A percentile compares a stretch with the other conserved stretches of the same genome.
phyloP scores from a whole-genome alignment of 2,329 filamentous ascomycete genomes.

The Pseudogymnoascus sp. region DNA sequence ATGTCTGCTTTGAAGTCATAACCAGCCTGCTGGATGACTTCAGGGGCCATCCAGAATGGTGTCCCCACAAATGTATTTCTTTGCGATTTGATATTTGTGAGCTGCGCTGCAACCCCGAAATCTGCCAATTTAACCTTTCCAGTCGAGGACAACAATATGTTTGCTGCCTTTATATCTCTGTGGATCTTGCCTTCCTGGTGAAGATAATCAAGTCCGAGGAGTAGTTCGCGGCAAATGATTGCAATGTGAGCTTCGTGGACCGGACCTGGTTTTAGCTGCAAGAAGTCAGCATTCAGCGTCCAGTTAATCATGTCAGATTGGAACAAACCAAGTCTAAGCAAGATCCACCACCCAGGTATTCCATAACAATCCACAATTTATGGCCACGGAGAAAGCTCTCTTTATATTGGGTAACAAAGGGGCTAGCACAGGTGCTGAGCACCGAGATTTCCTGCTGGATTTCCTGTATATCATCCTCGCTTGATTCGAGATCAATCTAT shows the following conservation, averaged over 20 bases:
- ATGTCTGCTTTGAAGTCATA: slow-evolving; percentile 88
- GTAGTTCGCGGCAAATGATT: slow-evolving; percentile 85
- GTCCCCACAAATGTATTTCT: slow-evolving; percentile 96
- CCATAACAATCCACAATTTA: slow-evolving; percentile 99
- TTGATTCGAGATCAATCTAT: slow-evolving; percentile 97
- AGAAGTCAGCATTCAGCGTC: slow-evolving; percentile 14
- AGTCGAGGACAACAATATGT: slow-evolving; percentile 81
- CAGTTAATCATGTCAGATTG: neutral
- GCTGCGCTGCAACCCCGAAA: slow-evolving; percentile 92
- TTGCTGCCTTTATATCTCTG: slow-evolving; percentile 93
- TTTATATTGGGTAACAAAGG: slow-evolving; percentile 92
- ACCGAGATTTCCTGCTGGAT: slow-evolving; percentile 97
- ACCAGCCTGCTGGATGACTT: slow-evolving; percentile 81
- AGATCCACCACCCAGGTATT: slow-evolving; percentile 89
- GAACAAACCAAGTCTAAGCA: slow-evolving; percentile 74
- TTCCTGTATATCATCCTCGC: slow-evolving; percentile 95
- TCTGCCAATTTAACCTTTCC: slow-evolving; percentile 94
- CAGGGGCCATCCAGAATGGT: slow-evolving; percentile 94
- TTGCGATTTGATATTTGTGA: slow-evolving; percentile 96
- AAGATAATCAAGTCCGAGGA: slow-evolving; percentile 85
- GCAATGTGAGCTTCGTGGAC: slow-evolving; percentile 89
- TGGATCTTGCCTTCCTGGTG: slow-evolving; percentile 94
- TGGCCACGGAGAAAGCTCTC: slow-evolving; percentile 91
- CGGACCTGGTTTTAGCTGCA: slow-evolving; percentile 75
- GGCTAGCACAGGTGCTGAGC: slow-evolving; percentile 87